Percentiles rank a stretch among this genome's conserved stretches.
Conservation (phyloP, 176 grass and related monocot genomes). For the Aegilops bicornis region DNA sequence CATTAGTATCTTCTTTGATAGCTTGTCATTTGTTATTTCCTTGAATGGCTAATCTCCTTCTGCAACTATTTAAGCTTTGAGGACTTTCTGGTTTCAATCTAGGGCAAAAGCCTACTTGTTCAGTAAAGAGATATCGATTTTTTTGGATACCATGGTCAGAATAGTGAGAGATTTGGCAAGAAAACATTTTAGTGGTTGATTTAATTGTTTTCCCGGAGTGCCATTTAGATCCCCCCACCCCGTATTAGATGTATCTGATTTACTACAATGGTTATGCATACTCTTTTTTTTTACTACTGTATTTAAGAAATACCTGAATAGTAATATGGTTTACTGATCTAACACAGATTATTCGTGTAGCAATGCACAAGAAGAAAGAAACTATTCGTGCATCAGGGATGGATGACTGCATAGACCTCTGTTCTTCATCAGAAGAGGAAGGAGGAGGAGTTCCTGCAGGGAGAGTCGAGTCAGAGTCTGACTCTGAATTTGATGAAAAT, state of each 20-base stretch:
- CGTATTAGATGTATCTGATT: too few species aligned
- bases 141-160: not conserved
- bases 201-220: too few species aligned
- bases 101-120: not conserved
- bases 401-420: not conserved
- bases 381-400: not conserved
- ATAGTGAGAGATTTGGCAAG: not conserved
- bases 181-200: not conserved
- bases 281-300: not conserved
- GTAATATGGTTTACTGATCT: not conserved
- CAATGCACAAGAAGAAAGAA: not conserved
- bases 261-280: not conserved
- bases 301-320: not conserved
- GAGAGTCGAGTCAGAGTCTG: not conserved
- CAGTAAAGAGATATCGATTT: not conserved
- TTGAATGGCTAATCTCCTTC: not conserved
- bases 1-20: not conserved
- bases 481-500: not conserved
- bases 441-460: not conserved
- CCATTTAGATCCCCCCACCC: too few species aligned
- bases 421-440: not conserved
- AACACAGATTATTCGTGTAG: too few species aligned
- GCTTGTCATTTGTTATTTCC: not conserved
- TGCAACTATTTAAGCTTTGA: not conserved
- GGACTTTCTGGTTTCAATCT: not conserved